A percentile compares a stretch with the other conserved stretches of the same genome.
phyloP scores from a whole-genome alignment of 768 basidiomycete genomes.

The Erythrobasidium yunnanense region DNA sequence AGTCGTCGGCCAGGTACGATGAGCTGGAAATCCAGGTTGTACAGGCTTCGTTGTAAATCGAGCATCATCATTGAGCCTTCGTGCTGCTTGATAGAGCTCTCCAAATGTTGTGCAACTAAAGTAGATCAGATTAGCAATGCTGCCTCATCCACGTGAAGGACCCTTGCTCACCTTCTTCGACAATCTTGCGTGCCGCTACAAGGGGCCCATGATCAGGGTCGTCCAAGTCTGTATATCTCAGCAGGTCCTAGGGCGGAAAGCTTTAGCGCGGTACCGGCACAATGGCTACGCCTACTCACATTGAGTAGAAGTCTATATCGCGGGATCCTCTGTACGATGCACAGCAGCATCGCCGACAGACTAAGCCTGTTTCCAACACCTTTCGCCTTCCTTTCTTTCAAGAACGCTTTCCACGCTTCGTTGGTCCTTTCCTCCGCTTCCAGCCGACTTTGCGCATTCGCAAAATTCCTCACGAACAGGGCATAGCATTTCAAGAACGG shows the following conservation, averaged over 20 bases:
- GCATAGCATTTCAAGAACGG: slow-evolving; percentile 38
- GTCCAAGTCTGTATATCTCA: slow-evolving; percentile 30
- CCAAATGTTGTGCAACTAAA: slow-evolving; percentile 36
- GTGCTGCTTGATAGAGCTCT: slow-evolving; percentile 45
- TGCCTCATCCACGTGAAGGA: background rate
- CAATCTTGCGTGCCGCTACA: slow-evolving; percentile 25
- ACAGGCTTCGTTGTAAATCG: slow-evolving; percentile 65
- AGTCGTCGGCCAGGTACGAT: slow-evolving; percentile 70
- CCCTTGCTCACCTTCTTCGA: slow-evolving; percentile 31
- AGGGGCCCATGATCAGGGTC: slow-evolving; percentile 30
- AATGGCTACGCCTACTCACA: background rate
- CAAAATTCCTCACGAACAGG: slow-evolving; percentile 37
- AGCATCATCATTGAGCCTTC: slow-evolving; percentile 64
- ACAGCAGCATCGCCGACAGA: slow-evolving; percentile 33
- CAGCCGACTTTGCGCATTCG: slow-evolving; percentile 22
- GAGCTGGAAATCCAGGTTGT: slow-evolving; percentile 64
- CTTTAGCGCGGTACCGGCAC: background rate
- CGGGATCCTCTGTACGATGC: slow-evolving; percentile 37
- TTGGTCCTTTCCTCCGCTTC: slow-evolving; percentile 23
- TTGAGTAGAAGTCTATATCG: slow-evolving; percentile 33
- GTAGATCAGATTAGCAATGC: background rate
- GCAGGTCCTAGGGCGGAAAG: slow-evolving; percentile 24
- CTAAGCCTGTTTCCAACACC: slow-evolving; percentile 28
- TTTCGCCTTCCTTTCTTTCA: background rate
- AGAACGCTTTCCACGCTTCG: slow-evolving; percentile 7